Conservation (phyloP, 192 early-diverging fungal genomes). For the Nowakowskiella sp. region DNA sequence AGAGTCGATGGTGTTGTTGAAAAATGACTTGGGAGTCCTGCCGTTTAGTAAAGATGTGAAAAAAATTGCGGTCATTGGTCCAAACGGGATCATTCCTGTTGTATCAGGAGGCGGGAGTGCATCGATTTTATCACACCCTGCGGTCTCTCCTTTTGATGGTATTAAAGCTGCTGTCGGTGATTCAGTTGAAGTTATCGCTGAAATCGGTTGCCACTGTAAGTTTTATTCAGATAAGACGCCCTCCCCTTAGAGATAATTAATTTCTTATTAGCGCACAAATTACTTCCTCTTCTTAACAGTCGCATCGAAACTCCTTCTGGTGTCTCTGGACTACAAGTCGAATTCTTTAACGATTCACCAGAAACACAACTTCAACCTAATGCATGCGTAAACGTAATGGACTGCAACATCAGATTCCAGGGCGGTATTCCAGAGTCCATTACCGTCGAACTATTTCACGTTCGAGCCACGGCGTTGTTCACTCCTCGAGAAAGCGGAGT, state of each 20-base stretch:
- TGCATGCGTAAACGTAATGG: neutral
- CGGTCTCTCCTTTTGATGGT: conserved; percentile 7
- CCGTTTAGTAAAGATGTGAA: conserved; percentile 3
- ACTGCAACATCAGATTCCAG: neutral
- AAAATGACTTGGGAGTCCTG: neutral
- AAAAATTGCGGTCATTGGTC: conserved; percentile 10
- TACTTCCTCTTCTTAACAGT: neutral
- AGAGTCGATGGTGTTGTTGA: neutral
- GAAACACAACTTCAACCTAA: neutral
- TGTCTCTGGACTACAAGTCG: conserved; percentile 2
- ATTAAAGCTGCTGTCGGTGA: conserved; percentile 8
- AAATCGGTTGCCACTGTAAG: conserved; percentile 3
- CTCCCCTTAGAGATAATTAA: neutral
- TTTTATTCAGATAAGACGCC: neutral
- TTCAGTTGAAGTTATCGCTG: conserved; percentile 1
- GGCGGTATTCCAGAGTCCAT: neutral
- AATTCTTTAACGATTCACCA: conserved; percentile 6
- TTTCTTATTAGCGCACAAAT: conserved; percentile 8
- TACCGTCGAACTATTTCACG: neutral
- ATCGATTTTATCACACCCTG: conserved; percentile 1
- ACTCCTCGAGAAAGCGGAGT: conserved; percentile 3
- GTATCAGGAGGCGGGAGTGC: conserved; percentile 18
- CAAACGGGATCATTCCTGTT: conserved; percentile 7
- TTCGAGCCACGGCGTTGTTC: conserved; percentile 2
- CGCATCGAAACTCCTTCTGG: conserved; percentile 7